Conservation (phyloP, 768 basidiomycete genomes). For the Suillus luteus region DNA sequence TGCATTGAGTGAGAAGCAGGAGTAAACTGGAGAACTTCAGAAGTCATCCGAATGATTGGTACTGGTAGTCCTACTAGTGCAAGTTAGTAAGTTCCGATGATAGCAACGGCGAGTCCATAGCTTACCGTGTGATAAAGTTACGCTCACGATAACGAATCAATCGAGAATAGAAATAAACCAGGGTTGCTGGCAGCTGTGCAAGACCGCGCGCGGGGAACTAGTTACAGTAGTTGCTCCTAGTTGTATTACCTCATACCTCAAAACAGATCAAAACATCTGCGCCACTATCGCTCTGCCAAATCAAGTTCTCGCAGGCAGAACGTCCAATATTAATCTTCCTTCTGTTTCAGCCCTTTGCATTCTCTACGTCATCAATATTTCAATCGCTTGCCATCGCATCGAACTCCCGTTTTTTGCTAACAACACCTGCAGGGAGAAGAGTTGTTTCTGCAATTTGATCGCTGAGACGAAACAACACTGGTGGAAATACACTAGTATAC, state of each 20-base stretch:
- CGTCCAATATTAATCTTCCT: too few relatives aligned
- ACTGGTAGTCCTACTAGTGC: too few relatives aligned
- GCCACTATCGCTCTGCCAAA: too few relatives aligned
- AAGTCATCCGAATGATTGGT: background rate
- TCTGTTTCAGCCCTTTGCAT: background rate
- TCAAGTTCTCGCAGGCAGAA: background rate
- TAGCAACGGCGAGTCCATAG: background rate
- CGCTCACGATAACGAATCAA: background rate
- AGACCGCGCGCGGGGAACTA: too few relatives aligned
- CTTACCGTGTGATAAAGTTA: background rate
- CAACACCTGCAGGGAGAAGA: background rate
- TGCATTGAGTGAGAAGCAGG: background rate
- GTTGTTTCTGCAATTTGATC: background rate
- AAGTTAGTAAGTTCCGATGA: background rate
- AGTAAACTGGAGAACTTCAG: background rate
- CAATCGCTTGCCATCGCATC: background rate
- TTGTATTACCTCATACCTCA: too few relatives aligned
- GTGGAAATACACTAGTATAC: background rate
- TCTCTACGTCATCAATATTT: background rate
- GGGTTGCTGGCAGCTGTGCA: background rate
- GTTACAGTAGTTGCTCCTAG: too few relatives aligned
- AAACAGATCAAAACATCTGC: too few relatives aligned
- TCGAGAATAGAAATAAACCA: background rate
- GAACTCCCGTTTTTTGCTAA: background rate
- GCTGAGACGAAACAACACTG: background rate